Conservation (phyloP, 768 basidiomycete genomes). For the Hirschioporus abietinus region DNA sequence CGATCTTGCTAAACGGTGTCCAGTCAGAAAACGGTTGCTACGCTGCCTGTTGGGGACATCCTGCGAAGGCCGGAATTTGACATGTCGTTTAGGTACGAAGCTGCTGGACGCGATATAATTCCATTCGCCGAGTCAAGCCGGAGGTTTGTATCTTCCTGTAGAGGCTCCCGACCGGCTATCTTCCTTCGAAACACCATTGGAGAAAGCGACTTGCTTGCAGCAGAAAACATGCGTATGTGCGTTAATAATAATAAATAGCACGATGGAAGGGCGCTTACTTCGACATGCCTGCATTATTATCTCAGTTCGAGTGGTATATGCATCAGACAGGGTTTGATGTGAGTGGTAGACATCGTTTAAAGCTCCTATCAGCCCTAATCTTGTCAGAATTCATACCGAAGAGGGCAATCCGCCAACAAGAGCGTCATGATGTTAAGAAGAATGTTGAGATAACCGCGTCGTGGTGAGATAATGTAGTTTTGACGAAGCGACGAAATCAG, state of each 20-base stretch:
- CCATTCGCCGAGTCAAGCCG: background rate
- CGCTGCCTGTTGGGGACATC: background rate
- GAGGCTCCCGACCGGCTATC: background rate
- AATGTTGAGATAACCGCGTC: background rate
- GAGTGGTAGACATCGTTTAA: background rate
- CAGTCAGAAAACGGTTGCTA: background rate
- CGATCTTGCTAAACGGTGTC: background rate
- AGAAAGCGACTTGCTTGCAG: background rate
- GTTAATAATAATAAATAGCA: background rate
- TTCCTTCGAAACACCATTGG: background rate
- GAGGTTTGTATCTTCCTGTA: background rate
- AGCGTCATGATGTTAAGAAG: background rate
- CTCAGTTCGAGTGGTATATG: background rate
- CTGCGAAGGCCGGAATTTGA: background rate
- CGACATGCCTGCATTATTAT: background rate
- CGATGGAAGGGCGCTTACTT: background rate
- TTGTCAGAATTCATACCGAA: background rate
- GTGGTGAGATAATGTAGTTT: background rate
- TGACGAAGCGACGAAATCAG: no score
- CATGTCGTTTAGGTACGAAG: background rate
- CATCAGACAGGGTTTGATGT: background rate
- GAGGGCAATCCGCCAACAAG: background rate
- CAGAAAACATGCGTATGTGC: background rate
- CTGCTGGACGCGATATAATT: background rate
- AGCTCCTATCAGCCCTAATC: background rate